Evolutionary conservation across 306 rosid species (phyloP).

Genomic region (Spatholobus suberectus): DNA sequence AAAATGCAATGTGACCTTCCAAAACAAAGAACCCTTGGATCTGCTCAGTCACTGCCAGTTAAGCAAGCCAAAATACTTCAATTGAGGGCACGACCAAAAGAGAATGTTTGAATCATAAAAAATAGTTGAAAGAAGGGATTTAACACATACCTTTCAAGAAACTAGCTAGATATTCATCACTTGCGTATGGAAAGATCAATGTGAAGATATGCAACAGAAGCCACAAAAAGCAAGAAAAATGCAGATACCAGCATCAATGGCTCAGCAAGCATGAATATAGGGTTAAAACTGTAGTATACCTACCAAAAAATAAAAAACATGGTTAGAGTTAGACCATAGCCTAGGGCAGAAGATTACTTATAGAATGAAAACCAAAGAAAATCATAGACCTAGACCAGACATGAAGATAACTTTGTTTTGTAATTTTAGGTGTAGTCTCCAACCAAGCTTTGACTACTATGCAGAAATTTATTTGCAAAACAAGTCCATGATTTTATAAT

Average conservation of each 20-base stretch:
- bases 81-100: constrained; percentile 22
- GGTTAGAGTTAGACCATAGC: constrained; percentile 42
- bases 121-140: constrained; percentile 8
- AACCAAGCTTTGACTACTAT: constrained; percentile 3
- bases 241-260: constrained; percentile 83
- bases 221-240: constrained; percentile 79
- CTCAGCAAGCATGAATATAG: constrained; percentile 94
- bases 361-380: not conserved
- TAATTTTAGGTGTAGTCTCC: not conserved
- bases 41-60: constrained; percentile 43
- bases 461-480: not conserved
- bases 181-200: constrained; percentile 84
- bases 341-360: not conserved
- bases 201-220: constrained; percentile 81
- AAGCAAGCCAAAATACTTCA: constrained; percentile 31
- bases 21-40: constrained; percentile 34
- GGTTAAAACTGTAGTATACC: constrained; percentile 91
- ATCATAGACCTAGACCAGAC: not conserved
- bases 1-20: constrained; percentile 28
- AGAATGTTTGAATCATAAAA: not conserved
- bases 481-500: constrained; percentile 4
- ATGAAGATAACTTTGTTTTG: not conserved
- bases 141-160: constrained; percentile 48
- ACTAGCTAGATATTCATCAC: constrained; percentile 47
- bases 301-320: constrained; percentile 41